Percentiles rank a stretch among this genome's conserved stretches.
Conservation (phyloP, 805 yeast genomes). For the Metschnikowia arizonensis region DNA sequence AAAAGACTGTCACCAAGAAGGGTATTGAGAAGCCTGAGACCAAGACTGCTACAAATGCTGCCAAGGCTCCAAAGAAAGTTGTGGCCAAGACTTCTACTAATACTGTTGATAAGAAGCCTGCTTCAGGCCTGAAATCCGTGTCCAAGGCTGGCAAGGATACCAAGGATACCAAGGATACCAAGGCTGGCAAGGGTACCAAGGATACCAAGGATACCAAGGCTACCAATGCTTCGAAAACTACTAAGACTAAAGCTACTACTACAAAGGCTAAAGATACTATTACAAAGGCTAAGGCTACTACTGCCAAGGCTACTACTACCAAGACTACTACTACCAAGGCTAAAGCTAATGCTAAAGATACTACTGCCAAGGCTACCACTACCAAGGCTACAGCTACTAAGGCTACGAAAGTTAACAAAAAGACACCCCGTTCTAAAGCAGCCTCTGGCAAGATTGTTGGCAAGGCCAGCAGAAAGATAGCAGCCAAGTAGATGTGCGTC, state of each 20-base stretch:
- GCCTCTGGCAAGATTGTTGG: not conserved
- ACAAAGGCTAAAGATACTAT: slow-evolving; percentile 46
- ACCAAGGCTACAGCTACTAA: not conserved
- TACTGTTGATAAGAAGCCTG: too few relatives aligned
- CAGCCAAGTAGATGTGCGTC: slow-evolving; percentile 1
- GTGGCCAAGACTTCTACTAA: slow-evolving; percentile 45
- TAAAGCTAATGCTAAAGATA: not conserved
- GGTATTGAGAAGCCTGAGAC: slow-evolving; percentile 8
- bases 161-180: too few relatives aligned
- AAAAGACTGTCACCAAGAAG: slow-evolving; percentile 6
- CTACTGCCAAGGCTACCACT: not conserved
- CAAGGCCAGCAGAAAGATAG: slow-evolving; percentile 3
- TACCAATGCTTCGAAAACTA: not conserved
- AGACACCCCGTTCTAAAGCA: not conserved
- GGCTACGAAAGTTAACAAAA: not conserved
- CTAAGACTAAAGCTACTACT: slow-evolving; percentile 39
- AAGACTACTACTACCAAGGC: not conserved
- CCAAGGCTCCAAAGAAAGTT: not conserved
- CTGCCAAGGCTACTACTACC: not conserved
- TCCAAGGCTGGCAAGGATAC: slow-evolving; percentile 21
- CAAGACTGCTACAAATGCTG: slow-evolving; percentile 5
- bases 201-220: too few relatives aligned
- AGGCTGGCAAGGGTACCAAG: slow-evolving; percentile 11
- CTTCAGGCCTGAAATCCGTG: too few relatives aligned
- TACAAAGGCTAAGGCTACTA: slow-evolving; percentile 33